phyloP scores from a whole-genome alignment of 2,329 filamentous ascomycete genomes.

The Botrytis aclada region DNA sequence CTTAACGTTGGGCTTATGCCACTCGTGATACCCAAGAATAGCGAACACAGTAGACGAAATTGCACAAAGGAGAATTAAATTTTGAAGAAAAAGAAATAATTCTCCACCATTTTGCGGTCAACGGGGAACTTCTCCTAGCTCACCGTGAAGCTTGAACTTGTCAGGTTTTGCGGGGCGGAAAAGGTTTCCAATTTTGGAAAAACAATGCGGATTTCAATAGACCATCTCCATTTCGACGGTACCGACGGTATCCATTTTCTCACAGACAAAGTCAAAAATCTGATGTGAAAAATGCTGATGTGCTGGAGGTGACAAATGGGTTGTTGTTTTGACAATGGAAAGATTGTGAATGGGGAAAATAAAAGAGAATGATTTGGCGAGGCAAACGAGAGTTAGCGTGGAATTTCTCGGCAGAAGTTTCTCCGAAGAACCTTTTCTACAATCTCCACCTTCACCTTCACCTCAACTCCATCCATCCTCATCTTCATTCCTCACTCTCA shows the following conservation, averaged over 20 bases:
- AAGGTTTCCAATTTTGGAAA: conserved; percentile 5
- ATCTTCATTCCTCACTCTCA: neutral
- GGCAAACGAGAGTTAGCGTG: conserved; percentile 2
- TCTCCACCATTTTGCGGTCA: conserved; percentile 16
- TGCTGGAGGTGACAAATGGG: neutral
- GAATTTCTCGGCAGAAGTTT: neutral
- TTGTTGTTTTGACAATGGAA: neutral
- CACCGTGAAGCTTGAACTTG: conserved; percentile 4
- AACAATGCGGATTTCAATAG: conserved; percentile 5
- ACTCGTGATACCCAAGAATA: conserved; percentile 3
- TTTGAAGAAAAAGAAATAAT: neutral
- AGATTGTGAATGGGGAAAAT: neutral
- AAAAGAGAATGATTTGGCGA: neutral
- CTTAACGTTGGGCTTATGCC: neutral
- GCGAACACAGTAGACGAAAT: neutral
- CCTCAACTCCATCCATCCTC: neutral
- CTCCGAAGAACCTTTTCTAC: neutral
- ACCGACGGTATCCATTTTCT: neutral
- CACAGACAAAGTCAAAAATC: neutral
- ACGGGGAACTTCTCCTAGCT: neutral
- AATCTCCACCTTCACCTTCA: neutral
- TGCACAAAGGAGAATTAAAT: neutral
- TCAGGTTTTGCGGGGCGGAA: conserved; percentile 3
- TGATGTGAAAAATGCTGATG: neutral
- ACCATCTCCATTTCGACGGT: neutral